Evolutionary conservation across 1,284 basidiomycete genomes (phyloP), one percentile per base, ranked within the genome.

Genomic region (Phylloboletellus chloephorus): DNA sequence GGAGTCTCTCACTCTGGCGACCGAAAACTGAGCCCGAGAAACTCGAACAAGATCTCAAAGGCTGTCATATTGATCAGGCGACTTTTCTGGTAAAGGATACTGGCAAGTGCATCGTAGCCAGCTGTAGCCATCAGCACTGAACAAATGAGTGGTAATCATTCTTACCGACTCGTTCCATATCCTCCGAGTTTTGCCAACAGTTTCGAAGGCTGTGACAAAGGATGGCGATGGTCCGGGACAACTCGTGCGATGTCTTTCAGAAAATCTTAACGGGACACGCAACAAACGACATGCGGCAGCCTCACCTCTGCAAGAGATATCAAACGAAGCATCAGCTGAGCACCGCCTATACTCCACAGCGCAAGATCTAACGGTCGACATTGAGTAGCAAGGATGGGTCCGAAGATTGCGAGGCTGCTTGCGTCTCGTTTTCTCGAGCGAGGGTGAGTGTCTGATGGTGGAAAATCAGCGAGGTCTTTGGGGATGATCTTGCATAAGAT

Each of bases 141-240:
- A 13, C 24, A 32, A 15, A 28, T 17, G 30, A 26, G 16, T 29
- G 30, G 21, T 36, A 31, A 11, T 17, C 46, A 25, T 9, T 69
- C 81, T 57, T 54, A 87, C 88, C 78, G 32, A 92, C 67, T 24
- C 81, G 69, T 57, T 94, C 90, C 82, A 92, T 90, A 54, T 93
- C 90, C 55, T 93, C 91, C 29, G 87, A 91, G 53, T 88, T 90
- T 54, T 88, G 78, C 94, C 94, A 97, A 53, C 80, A 88, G 50
- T 86, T 82, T 46, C 78, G 76, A 26, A 95, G 63, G 5, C 85
- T 78, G 53, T 93, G 86, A 5, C 79, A 73, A 24, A 96, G 66
- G 16, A 96, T 77, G 4, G 78, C 68, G 11, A 95, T 62, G 0
- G 88, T 74, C 20, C 79, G 69, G 0, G 80, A 82, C 3, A 96